Base-by-base conservation (phyloP, 176 grass and related monocot species). In the Avena insularis region DNA sequence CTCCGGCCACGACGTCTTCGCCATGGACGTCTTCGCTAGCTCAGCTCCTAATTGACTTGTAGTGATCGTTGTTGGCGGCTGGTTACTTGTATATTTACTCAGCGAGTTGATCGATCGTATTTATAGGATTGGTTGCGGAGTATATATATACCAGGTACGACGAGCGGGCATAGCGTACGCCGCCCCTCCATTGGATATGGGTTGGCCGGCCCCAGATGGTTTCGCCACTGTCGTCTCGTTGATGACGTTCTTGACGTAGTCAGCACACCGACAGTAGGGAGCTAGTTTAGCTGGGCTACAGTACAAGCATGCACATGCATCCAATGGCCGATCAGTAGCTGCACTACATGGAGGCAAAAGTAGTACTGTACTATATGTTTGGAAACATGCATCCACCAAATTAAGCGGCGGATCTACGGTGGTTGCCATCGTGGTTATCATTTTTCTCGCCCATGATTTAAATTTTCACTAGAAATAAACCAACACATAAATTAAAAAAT, bases 1-100 rank as follows among this genome's bases (percentile, higher is more conserved):
- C 71, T 88, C 86, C 16, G 79, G 71, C 78, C 79, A 87, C 58
- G 86, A 64, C 11, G 85, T 23, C 77, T 80, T 86, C 53, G 71
- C 71, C 71, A 73, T 71, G 4, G 69, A 45, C 56, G 23, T 23
- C 23, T 11, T 45, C 8, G 2, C 58, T 61, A 23, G 23, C 23
- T 23, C 23, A 23, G 23, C 23, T 23, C 23, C 23, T 23, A 0
- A 23, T 23, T 23, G 23, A 23, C 23, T 23, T 23, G 23, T 23
- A 40, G 38, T 40, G 38, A 40, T 40, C 38, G 38, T 4, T 40
- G 38, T 6, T 6, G 38, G 38, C 38, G 38, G 38, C 38, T 40
- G 5, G 38, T 6, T 40, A 40, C 4, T 40, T 40, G 38, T 38
- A 40, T 40, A 40, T 40, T 27, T 57, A 57, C 54, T 57, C 16